Evolutionary conservation across 2,329 filamentous ascomycete species (phyloP), one percentile per base, ranked within the genome.

Genomic region (Ophiostoma himal-ulmi): DNA sequence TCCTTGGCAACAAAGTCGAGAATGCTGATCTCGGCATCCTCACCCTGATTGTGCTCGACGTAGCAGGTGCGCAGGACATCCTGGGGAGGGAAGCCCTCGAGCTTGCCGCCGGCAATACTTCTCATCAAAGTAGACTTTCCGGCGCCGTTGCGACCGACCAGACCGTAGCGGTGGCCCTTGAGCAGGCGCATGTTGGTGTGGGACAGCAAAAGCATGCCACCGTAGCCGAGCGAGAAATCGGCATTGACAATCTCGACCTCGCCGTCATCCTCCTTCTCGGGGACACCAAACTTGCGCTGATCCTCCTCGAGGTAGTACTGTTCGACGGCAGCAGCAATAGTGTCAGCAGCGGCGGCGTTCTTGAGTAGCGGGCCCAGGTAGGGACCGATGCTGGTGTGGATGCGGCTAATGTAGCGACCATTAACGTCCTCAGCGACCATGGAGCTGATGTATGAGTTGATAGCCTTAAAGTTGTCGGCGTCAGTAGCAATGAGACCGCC

Each of bases 141-240:
- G 74, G 99, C 94, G 92, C 95, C 95, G 87, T 99, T 99, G 85
- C 98, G 91, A 85, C 95, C 95, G 75, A 99, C 95, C 74, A 99
- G 84, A 88, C 95, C 95, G 81, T 99, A 99, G 74, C 95, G 89
- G 78, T 94, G 90, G 69, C 94, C 93, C 79, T 96, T 97, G 0
- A 95, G 90, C 73, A 99, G 84, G 1, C 93, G 97, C 71, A 99
- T 83, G 69, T 88, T 92, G 67, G 94, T 97, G 79, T 99, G 95
- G 5, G 93, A 97, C 30, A 99, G 86, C 73, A 99, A 84, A 75
- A 99, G 88, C 94, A 97, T 98, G 77, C 95, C 95, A 79, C 95
- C 95, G 77, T 99, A 99, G 67, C 94, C 95, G 34, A 99, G 87
- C 26, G 95, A 99, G 83, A 99, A 99, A 78, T 95, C 91, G 65